Conservation (phyloP, 176 grass and related monocot genomes). For the Paspalum vaginatum region DNA sequence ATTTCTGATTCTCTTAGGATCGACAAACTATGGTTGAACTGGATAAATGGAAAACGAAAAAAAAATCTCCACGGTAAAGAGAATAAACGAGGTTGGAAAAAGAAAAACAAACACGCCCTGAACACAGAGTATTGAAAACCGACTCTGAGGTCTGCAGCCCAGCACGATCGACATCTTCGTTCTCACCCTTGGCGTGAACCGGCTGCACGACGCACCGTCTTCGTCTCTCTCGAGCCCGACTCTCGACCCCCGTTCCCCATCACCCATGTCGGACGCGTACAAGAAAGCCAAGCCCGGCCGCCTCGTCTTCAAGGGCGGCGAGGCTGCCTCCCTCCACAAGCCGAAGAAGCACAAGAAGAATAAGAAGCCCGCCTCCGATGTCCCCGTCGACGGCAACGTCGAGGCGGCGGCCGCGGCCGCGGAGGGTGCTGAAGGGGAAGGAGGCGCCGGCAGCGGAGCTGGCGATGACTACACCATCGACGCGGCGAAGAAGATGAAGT, state of each 20-base stretch:
- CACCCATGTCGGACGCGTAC: conserved; percentile 75
- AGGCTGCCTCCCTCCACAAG: conserved; percentile 74
- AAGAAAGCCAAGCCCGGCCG: conserved; percentile 84
- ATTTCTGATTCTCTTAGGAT: no score
- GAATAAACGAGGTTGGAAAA: no score
- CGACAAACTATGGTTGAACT: no score
- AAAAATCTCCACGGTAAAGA: no score
- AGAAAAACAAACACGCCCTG: no score
- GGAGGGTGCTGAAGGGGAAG: conserved; percentile 32
- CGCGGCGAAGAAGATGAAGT: conserved; percentile 95
- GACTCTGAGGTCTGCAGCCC: no score
- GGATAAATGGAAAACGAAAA: no score
- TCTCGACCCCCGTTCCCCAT: background rate
- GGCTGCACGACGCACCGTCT: background rate
- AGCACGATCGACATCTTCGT: no score
- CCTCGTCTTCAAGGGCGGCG: conserved; percentile 98
- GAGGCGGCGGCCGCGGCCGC: background rate
- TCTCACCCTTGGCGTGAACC: background rate
- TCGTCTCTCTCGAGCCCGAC: background rate
- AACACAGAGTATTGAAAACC: no score
- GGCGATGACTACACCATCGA: conserved; percentile 94
- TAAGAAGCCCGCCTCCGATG: conserved; percentile 56
- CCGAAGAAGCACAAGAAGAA: conserved; percentile 87
- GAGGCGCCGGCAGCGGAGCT: conserved; percentile 12
- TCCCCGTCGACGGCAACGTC: conserved; percentile 33